Evolutionary conservation across 1,284 basidiomycete genomes (phyloP).

Genomic region (Thecaphora frezii): DNA sequence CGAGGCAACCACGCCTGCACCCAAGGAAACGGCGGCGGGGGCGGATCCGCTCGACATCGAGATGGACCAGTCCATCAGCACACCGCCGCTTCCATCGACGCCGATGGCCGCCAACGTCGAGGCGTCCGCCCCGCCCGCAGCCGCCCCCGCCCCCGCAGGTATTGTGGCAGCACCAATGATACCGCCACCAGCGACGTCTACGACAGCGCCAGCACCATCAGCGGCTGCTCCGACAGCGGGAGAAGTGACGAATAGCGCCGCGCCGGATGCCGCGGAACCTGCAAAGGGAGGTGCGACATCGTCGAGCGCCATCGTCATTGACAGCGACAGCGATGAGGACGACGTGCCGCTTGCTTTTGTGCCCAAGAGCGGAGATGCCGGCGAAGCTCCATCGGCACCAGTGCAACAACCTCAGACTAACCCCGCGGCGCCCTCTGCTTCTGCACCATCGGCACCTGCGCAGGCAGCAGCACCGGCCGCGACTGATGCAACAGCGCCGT

Average conservation of each 20-base stretch:
- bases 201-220: neutral
- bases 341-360: constrained; percentile 33
- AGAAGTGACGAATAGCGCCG: neutral
- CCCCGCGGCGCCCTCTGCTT: constrained; percentile 1
- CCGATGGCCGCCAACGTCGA: neutral
- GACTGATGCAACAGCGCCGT: too few relatives aligned
- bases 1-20: constrained; percentile 6
- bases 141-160: too few relatives aligned
- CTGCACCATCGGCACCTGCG: neutral
- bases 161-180: too few relatives aligned
- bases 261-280: neutral
- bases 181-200: neutral
- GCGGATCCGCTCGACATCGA: constrained; percentile 3
- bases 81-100: constrained; percentile 9
- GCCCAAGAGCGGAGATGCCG: constrained; percentile 12
- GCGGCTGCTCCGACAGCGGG: neutral
- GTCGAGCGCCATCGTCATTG: constrained; percentile 30
- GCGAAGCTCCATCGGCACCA: constrained; percentile 1
- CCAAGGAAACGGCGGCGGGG: constrained; percentile 15
- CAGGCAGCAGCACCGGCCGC: neutral
- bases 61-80: constrained; percentile 12
- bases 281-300: neutral
- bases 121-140: too few relatives aligned
- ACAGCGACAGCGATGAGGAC: constrained; percentile 33
- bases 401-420: neutral